Base-by-base conservation (phyloP, 2,329 filamentous ascomycete genomes). In the Samsoniella hepiali region DNA sequence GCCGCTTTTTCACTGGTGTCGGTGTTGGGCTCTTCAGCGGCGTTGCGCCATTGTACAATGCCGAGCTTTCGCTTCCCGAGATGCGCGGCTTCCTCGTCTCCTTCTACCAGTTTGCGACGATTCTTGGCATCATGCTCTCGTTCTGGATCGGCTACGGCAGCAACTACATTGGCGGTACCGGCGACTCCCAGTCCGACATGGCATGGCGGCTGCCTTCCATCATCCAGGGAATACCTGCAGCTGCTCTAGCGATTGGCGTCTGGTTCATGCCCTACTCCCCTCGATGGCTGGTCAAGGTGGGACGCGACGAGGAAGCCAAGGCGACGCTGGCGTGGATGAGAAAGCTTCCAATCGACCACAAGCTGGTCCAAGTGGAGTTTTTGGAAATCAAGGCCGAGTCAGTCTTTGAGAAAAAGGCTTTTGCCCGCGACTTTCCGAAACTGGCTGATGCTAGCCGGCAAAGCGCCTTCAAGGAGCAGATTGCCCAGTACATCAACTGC, bases 331-430 rank as follows among this genome's bases (percentile, higher is more conserved):
- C 89, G 0, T 81, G 73, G 62, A 83, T 94, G 8, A 86, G 91
- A 40, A 82, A 82, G 6, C 80, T 91, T 0, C 73, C 84, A 0
- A 70, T 77, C 15, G 83, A 89, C 65, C 82, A 91, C 69, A 86
- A 91, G 56, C 80, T 90, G 0, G 82, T 94, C 40, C 84, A 90
- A 67, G 79, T 91, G 3, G 91, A 94, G 70, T 92, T 89, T 70
- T 82, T 91, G n/a, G 91, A 94, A 72, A 93, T 94, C 77, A 91
- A 91, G 74, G 89, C 90, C 0, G 89, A 92, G 73, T 87, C 85
- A 0, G 74, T 90, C 34, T 94, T 94, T 68, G 90, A 94, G 74
- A 90, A 91, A 75, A 84, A 86, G 40, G 86, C 85, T 1, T 80
- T 88, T 10, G 83, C 84, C 0, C 87, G 89, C 66, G 80, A 87